phyloP scores from a whole-genome alignment of 495 filamentous ascomycete genomes.

The Ascodesmis nigricans region DNA sequence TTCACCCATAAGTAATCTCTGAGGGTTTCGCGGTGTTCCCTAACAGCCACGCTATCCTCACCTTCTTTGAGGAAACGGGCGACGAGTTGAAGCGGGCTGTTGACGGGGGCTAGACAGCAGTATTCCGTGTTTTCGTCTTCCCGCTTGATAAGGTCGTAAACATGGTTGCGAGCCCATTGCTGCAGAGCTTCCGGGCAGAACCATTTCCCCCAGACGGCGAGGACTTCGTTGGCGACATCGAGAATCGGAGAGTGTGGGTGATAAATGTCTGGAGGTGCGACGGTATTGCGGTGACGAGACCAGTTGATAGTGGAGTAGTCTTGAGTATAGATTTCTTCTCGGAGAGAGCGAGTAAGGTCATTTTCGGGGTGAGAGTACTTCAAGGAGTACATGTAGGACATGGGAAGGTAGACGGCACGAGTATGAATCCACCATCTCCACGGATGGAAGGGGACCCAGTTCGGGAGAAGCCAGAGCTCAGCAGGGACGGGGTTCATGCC shows the following conservation, averaged over 20 bases:
- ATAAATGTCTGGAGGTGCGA: conserved; percentile 64
- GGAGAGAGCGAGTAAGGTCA: conserved; percentile 44
- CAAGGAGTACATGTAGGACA: conserved; percentile 75
- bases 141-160: conserved; percentile 52
- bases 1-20: conserved; percentile 86
- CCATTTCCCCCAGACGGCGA: conserved; percentile 37
- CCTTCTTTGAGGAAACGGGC: conserved; percentile 69
- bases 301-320: conserved; percentile 62
- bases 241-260: conserved; percentile 76
- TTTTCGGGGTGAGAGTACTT: conserved; percentile 49
- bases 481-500: conserved; percentile 84
- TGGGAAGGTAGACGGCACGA: conserved; percentile 74
- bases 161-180: conserved; percentile 35
- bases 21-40: conserved; percentile 54
- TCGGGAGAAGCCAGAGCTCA: conserved; percentile 83
- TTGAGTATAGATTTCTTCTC: conserved; percentile 67
- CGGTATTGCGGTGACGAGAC: conserved; percentile 55
- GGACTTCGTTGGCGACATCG: conserved; percentile 46
- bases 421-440: conserved; percentile 99
- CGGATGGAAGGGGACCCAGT: conserved; percentile 84
- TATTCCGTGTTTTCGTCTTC: conserved; percentile 86
- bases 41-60: conserved; percentile 49
- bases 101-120: conserved; percentile 72
- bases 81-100: conserved; percentile 66
- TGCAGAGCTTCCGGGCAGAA: conserved; percentile 59